Evolutionary conservation across 495 filamentous ascomycete genomes (phyloP).

Genomic region (Trichoderma erinaceum): DNA sequence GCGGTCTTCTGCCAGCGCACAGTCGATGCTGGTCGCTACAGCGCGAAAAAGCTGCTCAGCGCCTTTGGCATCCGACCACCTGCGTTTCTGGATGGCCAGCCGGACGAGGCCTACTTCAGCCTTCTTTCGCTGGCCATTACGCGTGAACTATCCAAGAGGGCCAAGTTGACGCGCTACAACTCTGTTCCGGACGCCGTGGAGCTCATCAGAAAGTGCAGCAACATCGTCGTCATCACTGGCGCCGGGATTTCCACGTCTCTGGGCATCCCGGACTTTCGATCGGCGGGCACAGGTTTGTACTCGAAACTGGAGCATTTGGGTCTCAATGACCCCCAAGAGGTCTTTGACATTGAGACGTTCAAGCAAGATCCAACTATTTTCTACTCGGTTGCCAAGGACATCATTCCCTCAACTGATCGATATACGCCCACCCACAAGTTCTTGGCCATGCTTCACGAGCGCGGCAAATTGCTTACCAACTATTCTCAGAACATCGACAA

Average conservation of each 20-base stretch:
- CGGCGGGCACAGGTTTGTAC: constrained; percentile 80
- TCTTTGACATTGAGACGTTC: constrained; percentile 87
- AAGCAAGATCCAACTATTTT: constrained; percentile 83
- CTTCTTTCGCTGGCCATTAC: constrained; percentile 71
- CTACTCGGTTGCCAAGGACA: constrained; percentile 86
- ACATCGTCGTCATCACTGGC: constrained; percentile 90
- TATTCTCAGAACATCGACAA: constrained; percentile 99
- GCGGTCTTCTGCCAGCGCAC: constrained; percentile 69
- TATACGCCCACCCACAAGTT: constrained; percentile 90
- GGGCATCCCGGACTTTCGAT: constrained; percentile 86
- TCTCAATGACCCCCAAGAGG: constrained; percentile 82
- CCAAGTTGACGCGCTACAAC: constrained; percentile 76
- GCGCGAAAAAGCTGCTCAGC: constrained; percentile 77
- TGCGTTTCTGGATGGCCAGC: constrained; percentile 64
- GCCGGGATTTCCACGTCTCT: constrained; percentile 87
- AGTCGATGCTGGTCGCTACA: constrained; percentile 58
- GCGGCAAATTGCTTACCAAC: constrained; percentile 86
- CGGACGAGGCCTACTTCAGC: constrained; percentile 67
- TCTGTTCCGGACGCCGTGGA: constrained; percentile 79
- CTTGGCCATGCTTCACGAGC: constrained; percentile 87
- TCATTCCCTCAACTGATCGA: constrained; percentile 67
- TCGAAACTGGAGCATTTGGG: constrained; percentile 67
- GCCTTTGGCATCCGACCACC: constrained; percentile 85
- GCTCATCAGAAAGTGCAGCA: constrained; percentile 65
- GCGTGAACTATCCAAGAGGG: constrained; percentile 75